Percentiles rank a stretch among this genome's conserved stretches.
Evolutionary conservation across 768 basidiomycete genomes (phyloP).

Genomic region (Auricularia sp.): DNA sequence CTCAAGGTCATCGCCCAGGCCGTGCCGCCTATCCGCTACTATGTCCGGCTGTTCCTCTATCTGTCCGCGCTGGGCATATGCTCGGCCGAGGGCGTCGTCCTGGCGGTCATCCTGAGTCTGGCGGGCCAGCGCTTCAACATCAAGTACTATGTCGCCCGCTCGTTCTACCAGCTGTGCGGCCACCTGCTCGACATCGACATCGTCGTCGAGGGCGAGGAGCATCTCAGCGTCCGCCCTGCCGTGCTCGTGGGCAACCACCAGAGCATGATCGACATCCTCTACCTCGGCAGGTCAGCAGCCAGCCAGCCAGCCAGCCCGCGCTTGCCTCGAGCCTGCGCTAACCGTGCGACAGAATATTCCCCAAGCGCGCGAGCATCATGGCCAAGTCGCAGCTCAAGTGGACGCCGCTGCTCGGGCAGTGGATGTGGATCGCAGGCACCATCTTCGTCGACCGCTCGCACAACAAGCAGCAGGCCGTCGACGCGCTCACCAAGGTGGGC

Average conservation of each 20-base stretch:
- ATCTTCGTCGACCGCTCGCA: slow-evolving; percentile 88
- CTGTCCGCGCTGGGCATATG: slow-evolving; percentile 58
- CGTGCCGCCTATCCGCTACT: slow-evolving; percentile 55
- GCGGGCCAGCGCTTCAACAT: slow-evolving; percentile 66
- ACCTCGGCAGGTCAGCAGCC: slow-evolving; percentile 57
- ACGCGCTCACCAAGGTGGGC: slow-evolving; percentile 66
- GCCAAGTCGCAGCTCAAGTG: slow-evolving; percentile 84
- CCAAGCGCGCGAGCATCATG: slow-evolving; percentile 75
- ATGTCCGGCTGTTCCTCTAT: slow-evolving; percentile 63
- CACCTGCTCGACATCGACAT: slow-evolving; percentile 56
- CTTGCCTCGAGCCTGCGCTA: slow-evolving; percentile 1
- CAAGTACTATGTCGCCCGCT: slow-evolving; percentile 72
- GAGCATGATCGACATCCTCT: slow-evolving; percentile 81
- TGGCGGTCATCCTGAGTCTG: slow-evolving; percentile 55
- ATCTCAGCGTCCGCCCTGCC: slow-evolving; percentile 57
- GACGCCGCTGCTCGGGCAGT: slow-evolving; percentile 77
- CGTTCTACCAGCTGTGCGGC: slow-evolving; percentile 64
- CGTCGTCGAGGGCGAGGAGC: slow-evolving; percentile 78
- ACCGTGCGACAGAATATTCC: slow-evolving; percentile 53
- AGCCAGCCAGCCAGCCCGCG: not conserved
- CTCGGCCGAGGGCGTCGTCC: slow-evolving; percentile 61
- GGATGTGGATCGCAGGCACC: slow-evolving; percentile 80
- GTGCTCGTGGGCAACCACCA: slow-evolving; percentile 87
- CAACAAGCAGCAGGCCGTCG: slow-evolving; percentile 53
- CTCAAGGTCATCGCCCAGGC: slow-evolving; percentile 47